These are phyloP conservation scores for Metarhizium anisopliae DNA, from an alignment of 2,329 filamentous ascomycete species.

Conservation along the genomic window DNA sequence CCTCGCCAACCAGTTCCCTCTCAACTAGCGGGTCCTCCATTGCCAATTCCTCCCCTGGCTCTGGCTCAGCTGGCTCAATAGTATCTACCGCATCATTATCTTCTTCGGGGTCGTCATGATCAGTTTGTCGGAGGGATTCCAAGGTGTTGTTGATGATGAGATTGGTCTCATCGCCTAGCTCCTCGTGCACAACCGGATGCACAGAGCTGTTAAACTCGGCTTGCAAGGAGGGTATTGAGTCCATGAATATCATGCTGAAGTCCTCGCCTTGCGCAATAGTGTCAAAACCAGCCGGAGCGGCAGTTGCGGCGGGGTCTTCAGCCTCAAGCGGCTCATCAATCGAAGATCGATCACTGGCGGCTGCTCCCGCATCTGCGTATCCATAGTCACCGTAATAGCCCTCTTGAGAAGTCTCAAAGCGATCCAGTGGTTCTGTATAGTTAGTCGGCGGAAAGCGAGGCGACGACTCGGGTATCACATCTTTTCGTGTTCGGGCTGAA, in stretches of 20 bases:
- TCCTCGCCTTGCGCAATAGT: constrained; percentile 42
- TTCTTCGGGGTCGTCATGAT: constrained; percentile 4
- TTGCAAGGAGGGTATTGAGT: constrained; percentile 43
- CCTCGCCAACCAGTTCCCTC: constrained; percentile 8
- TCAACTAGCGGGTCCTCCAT: constrained; percentile 10
- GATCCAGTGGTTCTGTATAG: not conserved
- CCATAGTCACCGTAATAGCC: constrained; percentile 16
- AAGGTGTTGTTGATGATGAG: constrained; percentile 47
- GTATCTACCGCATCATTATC: constrained; percentile 3
- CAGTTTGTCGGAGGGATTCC: constrained; percentile 35
- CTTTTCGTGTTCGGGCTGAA: constrained; percentile 1
- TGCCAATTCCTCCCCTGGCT: constrained; percentile 2
- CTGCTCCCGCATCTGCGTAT: constrained; percentile 15
- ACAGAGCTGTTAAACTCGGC: constrained; percentile 27
- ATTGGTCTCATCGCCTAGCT: constrained; percentile 47
- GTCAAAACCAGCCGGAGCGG: constrained; percentile 22
- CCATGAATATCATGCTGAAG: constrained; percentile 51
- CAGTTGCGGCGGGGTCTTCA: constrained; percentile 8
- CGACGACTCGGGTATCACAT: constrained; percentile 5
- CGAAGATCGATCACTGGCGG: constrained; percentile 25
- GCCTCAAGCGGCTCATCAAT: constrained; percentile 16
- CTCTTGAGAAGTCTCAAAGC: constrained; percentile 10
- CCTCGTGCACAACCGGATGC: constrained; percentile 26
- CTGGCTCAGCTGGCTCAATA: constrained; percentile 6
- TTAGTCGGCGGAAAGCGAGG: constrained; percentile 5